Evolutionary conservation across 176 grass and related monocot genomes (phyloP), one percentile per base, ranked within the genome.

Genomic region (Cenchrus purpureus): DNA sequence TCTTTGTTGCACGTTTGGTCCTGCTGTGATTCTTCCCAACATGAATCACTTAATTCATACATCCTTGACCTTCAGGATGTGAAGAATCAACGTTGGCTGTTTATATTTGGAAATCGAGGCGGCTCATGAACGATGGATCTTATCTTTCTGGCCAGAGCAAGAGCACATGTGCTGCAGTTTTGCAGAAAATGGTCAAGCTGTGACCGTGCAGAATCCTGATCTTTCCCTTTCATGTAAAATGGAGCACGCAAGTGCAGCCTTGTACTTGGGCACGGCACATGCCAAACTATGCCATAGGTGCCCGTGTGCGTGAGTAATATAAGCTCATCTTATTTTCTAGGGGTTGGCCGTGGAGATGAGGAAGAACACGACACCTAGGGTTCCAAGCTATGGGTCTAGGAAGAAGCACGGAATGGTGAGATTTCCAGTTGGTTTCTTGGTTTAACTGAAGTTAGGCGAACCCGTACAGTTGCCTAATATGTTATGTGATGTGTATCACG

Each of bases 381-480:
- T 9, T 63, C 3, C 17, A n/a, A 14, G 20, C 43, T 40, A 62
- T 72, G 25, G 15, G n/a, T 40, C 69, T 32, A 31, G 28, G 7
- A 25, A 40, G 56, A 53, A 2, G 1, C 29, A 65, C 52, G 16
- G 37, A 65, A 64, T 52, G 69, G 70, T 55, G 78, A 55, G 43
- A 80, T 54, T 37, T 80, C 4, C 16, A n/a, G 58, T 25, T 15
- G 28, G 45, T 6, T 4, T 40, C 17, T 10, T 62, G 56, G 28
- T 74, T 83, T 51, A 50, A 53, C 19, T n/a, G 58, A 74, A 83
- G 22, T 74, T 65, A 22, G 70, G 45, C 28, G 13, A 29, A 48
- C 5, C 5, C 42, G 28, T 72, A 42, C 31, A 6, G 20, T 55
- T 66, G n/a, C 46, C 58, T 22, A 60, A 60, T 6, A 56, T 60